These are phyloP conservation scores for Aspergillus pseudonomiae DNA, from an alignment of 2,329 filamentous ascomycete species.

Conservation along the genomic window DNA sequence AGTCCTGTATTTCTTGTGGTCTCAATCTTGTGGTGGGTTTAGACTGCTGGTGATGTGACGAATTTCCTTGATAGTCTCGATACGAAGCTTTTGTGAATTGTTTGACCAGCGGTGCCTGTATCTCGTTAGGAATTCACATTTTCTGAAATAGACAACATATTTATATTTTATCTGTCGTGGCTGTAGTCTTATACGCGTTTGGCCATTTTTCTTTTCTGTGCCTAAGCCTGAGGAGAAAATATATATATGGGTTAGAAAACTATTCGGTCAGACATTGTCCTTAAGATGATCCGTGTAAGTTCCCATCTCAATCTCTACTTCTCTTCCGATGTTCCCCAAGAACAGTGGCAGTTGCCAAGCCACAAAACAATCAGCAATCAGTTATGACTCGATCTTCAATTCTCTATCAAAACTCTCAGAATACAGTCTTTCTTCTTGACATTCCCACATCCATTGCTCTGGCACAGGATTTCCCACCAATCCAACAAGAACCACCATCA, in stretches of 20 bases:
- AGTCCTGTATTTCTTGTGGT: conserved; percentile 8
- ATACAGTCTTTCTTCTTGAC: conserved; percentile 57
- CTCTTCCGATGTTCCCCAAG: too few species aligned
- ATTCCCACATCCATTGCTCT: conserved; percentile 60
- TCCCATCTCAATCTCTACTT: not conserved
- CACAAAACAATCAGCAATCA: conserved; percentile 8
- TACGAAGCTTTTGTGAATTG: conserved; percentile 7
- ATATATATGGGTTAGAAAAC: not conserved
- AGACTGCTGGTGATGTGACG: conserved; percentile 9
- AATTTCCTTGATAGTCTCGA: conserved; percentile 13
- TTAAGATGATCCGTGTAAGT: not conserved
- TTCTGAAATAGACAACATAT: not conserved
- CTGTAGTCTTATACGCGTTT: not conserved
- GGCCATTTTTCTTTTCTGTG: not conserved
- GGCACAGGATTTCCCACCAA: conserved; percentile 49
- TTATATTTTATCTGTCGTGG: not conserved
- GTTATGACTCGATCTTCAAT: conserved; percentile 37
- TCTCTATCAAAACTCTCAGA: conserved; percentile 53
- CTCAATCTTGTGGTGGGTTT: conserved; percentile 3
- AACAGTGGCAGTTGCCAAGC: not conserved
- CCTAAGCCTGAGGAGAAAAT: too few species aligned
- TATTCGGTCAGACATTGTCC: not conserved
- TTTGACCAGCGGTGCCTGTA: not conserved
- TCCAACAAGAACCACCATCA: conserved; percentile 7
- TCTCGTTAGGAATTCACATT: conserved; percentile 5